Base-by-base conservation (phyloP, 1,284 basidiomycete species). In the Pascua guehoae region DNA sequence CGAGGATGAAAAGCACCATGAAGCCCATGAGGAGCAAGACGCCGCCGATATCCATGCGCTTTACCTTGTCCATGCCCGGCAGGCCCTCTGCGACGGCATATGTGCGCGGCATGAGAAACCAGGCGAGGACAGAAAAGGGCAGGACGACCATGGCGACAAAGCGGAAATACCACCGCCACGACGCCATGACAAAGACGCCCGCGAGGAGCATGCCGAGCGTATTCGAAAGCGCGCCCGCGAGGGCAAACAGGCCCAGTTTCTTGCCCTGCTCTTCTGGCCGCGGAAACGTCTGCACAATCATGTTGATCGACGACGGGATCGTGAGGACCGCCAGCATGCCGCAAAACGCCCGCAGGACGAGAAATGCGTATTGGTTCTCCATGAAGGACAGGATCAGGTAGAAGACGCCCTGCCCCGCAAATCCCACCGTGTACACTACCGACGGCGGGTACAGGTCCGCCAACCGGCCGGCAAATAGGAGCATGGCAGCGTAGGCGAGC, bases 101-200 rank as follows among this genome's bases (percentile, higher is more conserved):
- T 15, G 72, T 72, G 45, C 53, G 55, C 43, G 75, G 75, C 57
- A 76, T 64, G 47, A 72, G 54, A 61, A 63, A 72, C 66, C 66
- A 74, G 0, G 68, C 69, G 43, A 69, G 49, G 32, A 66, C 60
- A 36, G 64, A 46, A 53, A 71, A 71, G 14, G 73, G 72, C 9
- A 69, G 61, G 52, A 71, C 62, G 51, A 75, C 44, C 56, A 73
- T 67, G 8, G 68, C 60, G 48, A 61, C 53, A 50, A 74, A 73
- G 48, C 72, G 62, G 64, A 76, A 75, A 57, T 79, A 74, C 78
- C 79, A 70, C 49, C 66, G 51, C 74, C 74, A 69, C 56, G 43
- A 52, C 14, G 73, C 68, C 24, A 75, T 62, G 17, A 75, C 58
- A 67, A 74, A 72, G 17, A 72, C 63, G 54, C 73, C 75, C 8